A percentile compares a stretch with the other conserved stretches of the same genome.
phyloP scores from a whole-genome alignment of 1,139 yeast genomes.

The Candida sanyaensis region DNA sequence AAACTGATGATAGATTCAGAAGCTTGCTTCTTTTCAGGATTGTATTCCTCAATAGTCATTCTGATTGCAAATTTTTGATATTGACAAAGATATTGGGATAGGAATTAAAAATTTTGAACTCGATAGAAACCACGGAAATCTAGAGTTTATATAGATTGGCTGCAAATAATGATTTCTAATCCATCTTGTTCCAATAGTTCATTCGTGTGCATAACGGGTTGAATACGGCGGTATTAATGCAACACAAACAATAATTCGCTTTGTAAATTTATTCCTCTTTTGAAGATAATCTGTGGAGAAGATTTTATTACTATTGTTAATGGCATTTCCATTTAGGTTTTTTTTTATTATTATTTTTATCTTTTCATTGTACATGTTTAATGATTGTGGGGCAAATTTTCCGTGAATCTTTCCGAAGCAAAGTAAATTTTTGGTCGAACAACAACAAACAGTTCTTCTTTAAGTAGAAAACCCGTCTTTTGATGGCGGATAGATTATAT shows the following conservation, averaged over 20 bases:
- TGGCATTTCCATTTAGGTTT: too few species aligned
- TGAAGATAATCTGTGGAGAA: not conserved
- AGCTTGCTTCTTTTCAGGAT: conserved; percentile 3
- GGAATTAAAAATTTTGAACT: not conserved
- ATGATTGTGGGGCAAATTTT: not conserved
- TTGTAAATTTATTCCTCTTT: too few species aligned
- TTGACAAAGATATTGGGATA: too few species aligned
- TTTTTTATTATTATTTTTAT: not conserved
- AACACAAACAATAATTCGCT: too few species aligned
- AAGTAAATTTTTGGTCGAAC: too few species aligned
- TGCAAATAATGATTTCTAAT: too few species aligned
- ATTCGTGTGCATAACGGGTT: not conserved
- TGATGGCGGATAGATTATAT: too few species aligned
- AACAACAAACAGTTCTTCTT: too few species aligned
- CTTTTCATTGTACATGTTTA: not conserved
- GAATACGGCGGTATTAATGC: too few species aligned
- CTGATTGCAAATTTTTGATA: not conserved
- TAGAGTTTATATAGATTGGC: not conserved
- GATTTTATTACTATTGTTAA: too few species aligned
- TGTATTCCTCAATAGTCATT: conserved; percentile 2
- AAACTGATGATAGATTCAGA: conserved; percentile 3
- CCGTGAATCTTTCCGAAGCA: not conserved
- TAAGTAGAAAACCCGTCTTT: too few species aligned
- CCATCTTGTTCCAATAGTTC: too few species aligned
- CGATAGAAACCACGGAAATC: not conserved